A percentile compares a stretch with the other conserved stretches of the same genome.
Conservation (phyloP, 2,329 filamentous ascomycete species). For the Ophiobolus disseminans region DNA sequence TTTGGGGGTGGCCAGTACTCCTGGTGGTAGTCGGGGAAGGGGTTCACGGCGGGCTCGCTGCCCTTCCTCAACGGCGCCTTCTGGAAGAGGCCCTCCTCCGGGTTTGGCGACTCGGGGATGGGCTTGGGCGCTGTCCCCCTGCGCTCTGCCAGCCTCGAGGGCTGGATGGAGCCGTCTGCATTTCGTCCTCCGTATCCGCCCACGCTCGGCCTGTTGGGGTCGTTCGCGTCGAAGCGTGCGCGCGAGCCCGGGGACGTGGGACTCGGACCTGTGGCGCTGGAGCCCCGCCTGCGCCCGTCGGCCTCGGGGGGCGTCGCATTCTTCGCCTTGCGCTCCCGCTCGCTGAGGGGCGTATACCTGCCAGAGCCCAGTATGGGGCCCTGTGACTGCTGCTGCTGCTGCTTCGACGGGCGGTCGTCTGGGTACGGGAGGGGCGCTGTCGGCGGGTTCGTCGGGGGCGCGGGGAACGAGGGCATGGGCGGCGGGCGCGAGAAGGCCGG, state of each 20-base stretch:
- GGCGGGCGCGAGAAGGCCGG: slow-evolving; percentile 48
- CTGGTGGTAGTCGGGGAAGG: slow-evolving; percentile 63
- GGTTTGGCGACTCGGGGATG: slow-evolving; percentile 80
- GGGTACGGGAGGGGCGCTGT: slow-evolving; percentile 56
- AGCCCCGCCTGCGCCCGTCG: slow-evolving; percentile 41
- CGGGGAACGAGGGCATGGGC: slow-evolving; percentile 70
- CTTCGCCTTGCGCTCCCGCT: slow-evolving; percentile 43
- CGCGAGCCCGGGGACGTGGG: slow-evolving; percentile 44
- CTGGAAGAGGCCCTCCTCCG: slow-evolving; percentile 81
- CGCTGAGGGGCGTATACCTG: slow-evolving; percentile 47
- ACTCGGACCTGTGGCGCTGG: slow-evolving; percentile 36
- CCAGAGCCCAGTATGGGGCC: slow-evolving; percentile 29
- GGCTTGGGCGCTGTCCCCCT: slow-evolving; percentile 83
- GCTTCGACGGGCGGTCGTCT: slow-evolving; percentile 48
- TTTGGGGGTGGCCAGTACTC: slow-evolving; percentile 65
- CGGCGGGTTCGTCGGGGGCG: slow-evolving; percentile 57
- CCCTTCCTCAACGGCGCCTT: slow-evolving; percentile 58
- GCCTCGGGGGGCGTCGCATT: slow-evolving; percentile 44
- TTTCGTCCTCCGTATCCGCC: slow-evolving; percentile 53
- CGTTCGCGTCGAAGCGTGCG: slow-evolving; percentile 55
- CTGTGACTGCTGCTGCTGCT: no score
- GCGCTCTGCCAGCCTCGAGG: slow-evolving; percentile 76
- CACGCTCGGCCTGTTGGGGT: slow-evolving; percentile 57
- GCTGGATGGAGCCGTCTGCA: slow-evolving; percentile 49
- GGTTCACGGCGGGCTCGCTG: slow-evolving; percentile 38